Percentiles rank a stretch among this genome's conserved stretches.
Conservation (phyloP, 306 rosid species). For the Prosopis cineraria region DNA sequence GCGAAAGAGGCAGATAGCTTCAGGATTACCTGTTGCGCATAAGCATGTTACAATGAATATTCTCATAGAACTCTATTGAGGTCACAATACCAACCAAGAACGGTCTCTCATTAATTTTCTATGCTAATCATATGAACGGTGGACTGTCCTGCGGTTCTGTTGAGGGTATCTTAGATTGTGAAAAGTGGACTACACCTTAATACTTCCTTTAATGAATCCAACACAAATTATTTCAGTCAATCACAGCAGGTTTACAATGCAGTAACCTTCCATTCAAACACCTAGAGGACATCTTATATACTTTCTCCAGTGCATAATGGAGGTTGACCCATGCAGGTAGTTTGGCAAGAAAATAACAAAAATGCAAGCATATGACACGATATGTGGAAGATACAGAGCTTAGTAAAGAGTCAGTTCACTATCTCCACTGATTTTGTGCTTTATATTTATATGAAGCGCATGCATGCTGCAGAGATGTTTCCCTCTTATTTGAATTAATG, state of each 20-base stretch:
- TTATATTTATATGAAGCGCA: background rate
- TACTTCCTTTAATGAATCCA: background rate
- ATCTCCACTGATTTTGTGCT: no score
- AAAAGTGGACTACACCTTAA: background rate
- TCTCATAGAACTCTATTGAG: background rate
- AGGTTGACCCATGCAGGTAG: background rate
- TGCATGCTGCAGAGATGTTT: background rate
- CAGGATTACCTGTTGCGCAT: background rate
- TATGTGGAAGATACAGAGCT: background rate
- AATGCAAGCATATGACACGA: background rate
- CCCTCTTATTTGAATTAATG: background rate
- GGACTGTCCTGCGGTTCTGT: background rate
- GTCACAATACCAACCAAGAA: background rate
- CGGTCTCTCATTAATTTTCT: background rate
- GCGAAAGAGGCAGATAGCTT: slow-evolving; percentile 3
- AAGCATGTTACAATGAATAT: background rate
- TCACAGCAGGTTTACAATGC: background rate
- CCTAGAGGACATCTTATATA: background rate
- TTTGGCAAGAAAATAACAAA: background rate
- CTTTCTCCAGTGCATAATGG: background rate
- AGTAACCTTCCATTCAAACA: background rate
- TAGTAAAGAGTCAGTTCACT: no score
- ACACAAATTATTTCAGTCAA: background rate
- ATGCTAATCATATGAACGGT: background rate
- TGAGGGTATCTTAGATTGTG: background rate